A percentile compares a stretch with the other conserved stretches of the same genome.
phyloP scores from a whole-genome alignment of 208 protist species.

The Vickermania spadyakhi region DNA sequence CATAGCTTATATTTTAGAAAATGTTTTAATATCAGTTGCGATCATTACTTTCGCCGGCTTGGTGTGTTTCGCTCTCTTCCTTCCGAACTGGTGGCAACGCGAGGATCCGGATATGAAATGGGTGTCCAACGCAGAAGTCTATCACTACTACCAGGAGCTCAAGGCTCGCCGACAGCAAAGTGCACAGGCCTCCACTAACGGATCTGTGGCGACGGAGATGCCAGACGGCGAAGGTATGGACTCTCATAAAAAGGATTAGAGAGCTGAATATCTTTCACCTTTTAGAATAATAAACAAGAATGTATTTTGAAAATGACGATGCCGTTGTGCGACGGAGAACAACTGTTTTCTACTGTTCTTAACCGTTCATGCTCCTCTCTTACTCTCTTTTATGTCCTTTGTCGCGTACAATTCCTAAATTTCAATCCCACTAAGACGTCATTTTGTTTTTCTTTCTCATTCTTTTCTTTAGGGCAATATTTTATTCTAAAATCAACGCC shows the following conservation, averaged over 20 bases:
- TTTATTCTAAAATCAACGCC: no score
- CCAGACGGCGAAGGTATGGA: no score
- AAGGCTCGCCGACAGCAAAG: slow-evolving; percentile 7
- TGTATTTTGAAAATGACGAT: no score
- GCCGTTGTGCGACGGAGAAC: no score
- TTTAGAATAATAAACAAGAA: no score
- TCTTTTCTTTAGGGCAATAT: no score
- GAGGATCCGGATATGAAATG: slow-evolving; percentile 43
- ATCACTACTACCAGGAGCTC: slow-evolving; percentile 47
- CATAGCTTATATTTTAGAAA: slow-evolving; percentile 37
- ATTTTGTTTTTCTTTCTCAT: no score
- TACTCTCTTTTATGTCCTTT: not conserved
- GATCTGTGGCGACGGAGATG: not conserved
- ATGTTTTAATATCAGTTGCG: slow-evolving; percentile 38
- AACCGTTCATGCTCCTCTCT: not conserved
- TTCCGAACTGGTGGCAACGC: slow-evolving; percentile 74
- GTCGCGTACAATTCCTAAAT: not conserved
- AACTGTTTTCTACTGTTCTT: not conserved
- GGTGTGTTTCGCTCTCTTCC: slow-evolving; percentile 35
- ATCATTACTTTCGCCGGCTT: slow-evolving; percentile 19
- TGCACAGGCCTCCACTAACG: not conserved
- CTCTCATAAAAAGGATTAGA: no score
- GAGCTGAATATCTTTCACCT: no score
- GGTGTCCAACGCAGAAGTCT: slow-evolving; percentile 38
- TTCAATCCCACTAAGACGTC: no score